phyloP scores from a whole-genome alignment of 352 stramenopile species.

The Elongisporangium anandrum region DNA sequence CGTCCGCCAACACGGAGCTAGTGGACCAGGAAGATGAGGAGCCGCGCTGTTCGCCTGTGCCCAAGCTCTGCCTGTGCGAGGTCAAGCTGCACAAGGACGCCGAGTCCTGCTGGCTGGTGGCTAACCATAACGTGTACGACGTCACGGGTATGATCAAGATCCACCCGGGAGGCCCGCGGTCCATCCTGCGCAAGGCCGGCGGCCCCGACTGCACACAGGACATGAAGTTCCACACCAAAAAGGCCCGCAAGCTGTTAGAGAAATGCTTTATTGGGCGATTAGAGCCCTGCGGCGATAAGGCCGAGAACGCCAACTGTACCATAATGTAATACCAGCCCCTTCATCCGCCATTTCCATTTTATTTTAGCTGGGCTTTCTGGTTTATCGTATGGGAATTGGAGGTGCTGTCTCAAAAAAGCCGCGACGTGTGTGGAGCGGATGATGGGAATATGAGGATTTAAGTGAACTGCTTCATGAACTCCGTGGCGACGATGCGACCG shows the following conservation, averaged over 20 bases:
- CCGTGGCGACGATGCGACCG: slow-evolving; percentile 89
- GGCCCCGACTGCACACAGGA: slow-evolving; percentile 66
- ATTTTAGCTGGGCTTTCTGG: not conserved
- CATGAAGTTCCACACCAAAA: slow-evolving; percentile 83
- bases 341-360: not conserved
- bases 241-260: slow-evolving; percentile 66
- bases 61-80: slow-evolving; percentile 78
- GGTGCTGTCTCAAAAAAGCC: not conserved
- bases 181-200: slow-evolving; percentile 78
- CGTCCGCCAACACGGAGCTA: slow-evolving; percentile 9
- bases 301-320: slow-evolving; percentile 40
- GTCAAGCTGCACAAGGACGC: slow-evolving; percentile 81
- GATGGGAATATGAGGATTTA: slow-evolving; percentile 11
- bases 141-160: slow-evolving; percentile 69
- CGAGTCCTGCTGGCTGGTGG: slow-evolving; percentile 95
- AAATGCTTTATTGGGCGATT: slow-evolving; percentile 83
- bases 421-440: not conserved
- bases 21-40: slow-evolving; percentile 16
- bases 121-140: slow-evolving; percentile 83
- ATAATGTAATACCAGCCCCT: slow-evolving; percentile 48
- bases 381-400: not conserved
- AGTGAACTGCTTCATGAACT: slow-evolving; percentile 95
- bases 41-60: slow-evolving; percentile 48
- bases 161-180: slow-evolving; percentile 74
- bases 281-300: slow-evolving; percentile 41